Base-by-base conservation (phyloP, 257 asterid species). In the Lycium ferocissimum region DNA sequence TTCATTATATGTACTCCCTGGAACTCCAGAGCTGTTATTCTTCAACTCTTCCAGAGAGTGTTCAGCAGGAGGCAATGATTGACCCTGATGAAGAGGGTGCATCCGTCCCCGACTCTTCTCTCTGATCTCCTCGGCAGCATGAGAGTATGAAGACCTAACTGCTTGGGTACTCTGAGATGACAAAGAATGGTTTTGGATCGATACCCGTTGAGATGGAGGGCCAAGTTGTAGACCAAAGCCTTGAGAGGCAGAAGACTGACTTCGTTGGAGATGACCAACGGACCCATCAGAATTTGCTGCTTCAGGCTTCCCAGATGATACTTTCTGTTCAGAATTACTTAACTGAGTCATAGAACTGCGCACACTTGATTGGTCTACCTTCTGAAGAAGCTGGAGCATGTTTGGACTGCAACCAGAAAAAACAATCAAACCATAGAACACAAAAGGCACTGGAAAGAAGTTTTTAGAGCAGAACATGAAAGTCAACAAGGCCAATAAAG, bases 311-410 rank as follows among this genome's bases (percentile, higher is more conserved):
- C 91, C 92, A 85, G 97, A 87, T 81, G 85, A 86, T 90, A 83
- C 85, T 80, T 40, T 89, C 95, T 88, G 94, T 80, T 54, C 82
- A 78, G 49, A 78, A 78, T 78, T 53, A 78, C 66, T 53, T 56
- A 54, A 78, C 65, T 88, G 94, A 92, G 84, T 82, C 86, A 76
- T 18, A 81, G 86, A 85, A 80, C 89, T 89, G 79, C 86, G 89
- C 81, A 89, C 91, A 58, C 90, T 85, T 72, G 99, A 90, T 81
- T 93, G 99, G 86, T 95, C 99, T 85, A 92, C 98, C 94, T 93
- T 93, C 89, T 92, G 94, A 86, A 95, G 93, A 90, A 95, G 98
- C 88, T 94, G 97, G 88, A 94, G 92, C 99, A 95, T 95, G 92
- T 93, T 94, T 90, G 92, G 96, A 87, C 98, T 94, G 85, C 84